Percentiles rank a stretch among this genome's conserved stretches.
phyloP scores from a whole-genome alignment of 2,329 filamentous ascomycete species.

The Penicillium paneum region DNA sequence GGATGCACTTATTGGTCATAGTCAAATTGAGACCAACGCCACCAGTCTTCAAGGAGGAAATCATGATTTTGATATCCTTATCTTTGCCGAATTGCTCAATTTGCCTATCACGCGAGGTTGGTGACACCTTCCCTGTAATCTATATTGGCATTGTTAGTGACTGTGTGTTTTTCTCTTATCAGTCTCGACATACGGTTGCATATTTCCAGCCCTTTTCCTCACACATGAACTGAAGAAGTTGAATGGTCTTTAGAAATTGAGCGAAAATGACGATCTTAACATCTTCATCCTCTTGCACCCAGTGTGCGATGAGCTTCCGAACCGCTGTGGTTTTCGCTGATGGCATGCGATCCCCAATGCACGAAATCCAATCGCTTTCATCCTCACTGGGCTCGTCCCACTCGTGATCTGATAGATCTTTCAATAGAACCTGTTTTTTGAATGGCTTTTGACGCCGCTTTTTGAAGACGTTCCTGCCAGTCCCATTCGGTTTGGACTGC shows the following conservation, averaged over 20 bases:
- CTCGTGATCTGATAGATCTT: not conserved
- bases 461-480: not conserved
- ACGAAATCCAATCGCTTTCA: conserved; percentile 27
- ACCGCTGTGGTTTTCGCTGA: not conserved
- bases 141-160: not conserved
- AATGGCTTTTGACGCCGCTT: not conserved
- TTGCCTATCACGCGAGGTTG: not conserved
- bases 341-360: conserved; percentile 28
- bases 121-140: not conserved
- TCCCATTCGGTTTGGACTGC: not conserved
- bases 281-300: conserved; percentile 35
- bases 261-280: conserved; percentile 61
- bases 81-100: not conserved
- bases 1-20: conserved; percentile 4
- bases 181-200: not conserved
- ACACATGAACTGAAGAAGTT: conserved; percentile 53
- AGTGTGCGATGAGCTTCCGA: not conserved
- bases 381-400: conserved; percentile 23
- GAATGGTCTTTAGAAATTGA: conserved; percentile 55
- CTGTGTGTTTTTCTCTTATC: not conserved
- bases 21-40: conserved; percentile 3
- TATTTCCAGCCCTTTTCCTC: conserved; percentile 35
- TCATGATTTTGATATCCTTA: not conserved
- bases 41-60: not conserved
- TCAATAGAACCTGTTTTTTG: not conserved